Percentiles rank a stretch among this genome's conserved stretches.
Evolutionary conservation across 2,329 filamentous ascomycete genomes (phyloP).

Genomic region (Aureobasidium uvarum): DNA sequence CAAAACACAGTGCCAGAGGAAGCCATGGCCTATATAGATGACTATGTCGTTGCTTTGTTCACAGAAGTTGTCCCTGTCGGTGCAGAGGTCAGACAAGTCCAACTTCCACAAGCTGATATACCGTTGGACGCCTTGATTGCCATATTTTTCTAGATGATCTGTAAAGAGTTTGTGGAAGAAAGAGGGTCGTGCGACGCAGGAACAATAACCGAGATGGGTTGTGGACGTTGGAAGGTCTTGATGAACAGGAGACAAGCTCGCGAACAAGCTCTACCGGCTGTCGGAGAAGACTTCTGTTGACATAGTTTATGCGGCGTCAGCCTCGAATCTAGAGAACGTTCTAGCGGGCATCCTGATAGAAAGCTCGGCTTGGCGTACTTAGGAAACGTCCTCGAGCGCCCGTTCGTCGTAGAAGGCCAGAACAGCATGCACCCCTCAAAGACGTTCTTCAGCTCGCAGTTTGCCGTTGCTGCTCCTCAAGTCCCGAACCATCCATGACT

Average conservation of each 20-base stretch:
- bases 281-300: background rate
- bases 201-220: too few species aligned
- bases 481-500: background rate
- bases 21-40: background rate
- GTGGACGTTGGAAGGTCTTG: background rate
- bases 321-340: background rate
- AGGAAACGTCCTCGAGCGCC: background rate
- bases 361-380: background rate
- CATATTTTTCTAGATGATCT: background rate
- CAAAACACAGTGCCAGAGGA: background rate
- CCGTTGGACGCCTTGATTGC: background rate
- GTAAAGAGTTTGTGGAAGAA: background rate
- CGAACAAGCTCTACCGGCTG: background rate
- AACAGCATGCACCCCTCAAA: background rate
- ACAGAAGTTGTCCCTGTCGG: background rate
- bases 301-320: background rate
- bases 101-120: slow-evolving; percentile 1
- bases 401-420: background rate
- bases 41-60: background rate
- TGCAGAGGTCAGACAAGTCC: background rate
- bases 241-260: background rate
- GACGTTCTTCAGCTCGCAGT: slow-evolving; percentile 5
- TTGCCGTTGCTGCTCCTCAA: background rate
- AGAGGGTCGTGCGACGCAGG: background rate
- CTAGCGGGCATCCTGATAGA: too few species aligned